A percentile compares a stretch with the other conserved stretches of the same genome.
phyloP scores from a whole-genome alignment of 73 alveolate genomes.

The Paramecium primaurelia region DNA sequence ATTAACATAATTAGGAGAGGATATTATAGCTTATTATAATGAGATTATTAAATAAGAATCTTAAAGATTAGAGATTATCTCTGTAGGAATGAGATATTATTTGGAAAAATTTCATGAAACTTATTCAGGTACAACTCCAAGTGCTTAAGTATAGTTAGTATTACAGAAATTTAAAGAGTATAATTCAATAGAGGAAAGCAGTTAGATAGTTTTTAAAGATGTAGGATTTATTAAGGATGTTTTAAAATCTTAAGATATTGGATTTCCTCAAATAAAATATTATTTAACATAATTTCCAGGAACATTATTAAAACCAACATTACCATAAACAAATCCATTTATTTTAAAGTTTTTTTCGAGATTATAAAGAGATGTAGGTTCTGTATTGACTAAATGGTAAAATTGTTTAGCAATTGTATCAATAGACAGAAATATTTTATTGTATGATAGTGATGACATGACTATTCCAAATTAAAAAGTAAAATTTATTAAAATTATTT shows the following conservation, averaged over 20 bases:
- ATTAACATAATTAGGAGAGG: background rate
- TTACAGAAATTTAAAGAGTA: background rate
- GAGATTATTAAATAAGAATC: conserved; percentile 33
- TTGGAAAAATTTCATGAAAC: conserved; percentile 42
- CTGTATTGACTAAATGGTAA: background rate
- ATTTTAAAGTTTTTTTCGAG: background rate
- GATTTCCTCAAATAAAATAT: background rate
- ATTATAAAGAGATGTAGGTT: conserved; percentile 33
- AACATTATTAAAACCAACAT: background rate
- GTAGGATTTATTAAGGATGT: background rate
- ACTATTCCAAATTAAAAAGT: conserved; percentile 9
- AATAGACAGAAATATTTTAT: background rate
- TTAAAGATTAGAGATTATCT: background rate
- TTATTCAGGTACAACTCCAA: conserved; percentile 31
- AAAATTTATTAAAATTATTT: too few relatives aligned
- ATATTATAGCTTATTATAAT: background rate
- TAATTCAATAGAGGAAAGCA: conserved; percentile 9
- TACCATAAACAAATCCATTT: conserved; percentile 27
- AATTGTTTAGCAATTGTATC: background rate
- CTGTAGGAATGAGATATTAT: background rate
- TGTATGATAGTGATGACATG: conserved; percentile 24
- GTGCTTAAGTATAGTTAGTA: conserved; percentile 9
- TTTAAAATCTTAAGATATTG: background rate
- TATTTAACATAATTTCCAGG: background rate
- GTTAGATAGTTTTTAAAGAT: background rate